These are phyloP conservation scores for Escovopsis sp. DNA, from an alignment of 2,329 filamentous ascomycete genomes.

Conservation along the genomic window DNA sequence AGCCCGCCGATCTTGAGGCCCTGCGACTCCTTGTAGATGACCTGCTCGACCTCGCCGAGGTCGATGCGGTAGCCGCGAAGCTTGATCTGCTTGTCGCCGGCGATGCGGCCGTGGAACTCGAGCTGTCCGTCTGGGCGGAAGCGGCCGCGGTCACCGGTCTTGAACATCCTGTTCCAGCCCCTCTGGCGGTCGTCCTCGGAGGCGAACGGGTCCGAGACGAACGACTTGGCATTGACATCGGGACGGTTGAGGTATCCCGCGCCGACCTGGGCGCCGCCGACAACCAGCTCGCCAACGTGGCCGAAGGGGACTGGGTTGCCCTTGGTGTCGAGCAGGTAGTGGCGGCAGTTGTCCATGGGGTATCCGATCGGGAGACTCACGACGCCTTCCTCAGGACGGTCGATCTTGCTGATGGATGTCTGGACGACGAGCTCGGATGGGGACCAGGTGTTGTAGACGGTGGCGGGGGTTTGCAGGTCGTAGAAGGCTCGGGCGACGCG, in stretches of 20 bases:
- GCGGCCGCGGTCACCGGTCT: slow-evolving; percentile 26
- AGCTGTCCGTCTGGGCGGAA: slow-evolving; percentile 22
- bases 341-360: slow-evolving; percentile 14
- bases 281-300: slow-evolving; percentile 25
- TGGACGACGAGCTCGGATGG: slow-evolving; percentile 11
- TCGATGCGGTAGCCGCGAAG: slow-evolving; percentile 20
- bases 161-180: slow-evolving; percentile 22
- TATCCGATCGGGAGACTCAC: slow-evolving; percentile 10
- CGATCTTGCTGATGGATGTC: slow-evolving; percentile 9
- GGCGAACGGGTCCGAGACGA: slow-evolving; percentile 10
- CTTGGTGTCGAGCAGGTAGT: slow-evolving; percentile 23
- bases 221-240: slow-evolving; percentile 35
- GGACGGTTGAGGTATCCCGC: slow-evolving; percentile 23
- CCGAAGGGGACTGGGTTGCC: slow-evolving; percentile 23
- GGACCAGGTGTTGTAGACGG: slow-evolving; percentile 11
- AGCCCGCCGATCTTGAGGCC: slow-evolving; percentile 5
- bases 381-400: slow-evolving; percentile 6
- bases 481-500: slow-evolving; percentile 11
- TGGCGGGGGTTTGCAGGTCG: slow-evolving; percentile 10
- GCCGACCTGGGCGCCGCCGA: slow-evolving; percentile 26
- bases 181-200: slow-evolving; percentile 9
- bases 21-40: slow-evolving; percentile 10
- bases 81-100: slow-evolving; percentile 23
- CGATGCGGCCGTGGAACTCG: slow-evolving; percentile 20
- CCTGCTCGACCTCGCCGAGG: slow-evolving; percentile 21